Evolutionary conservation across 139 green algal species (phyloP).

Genomic region (Chlamydomonas schloesseri): DNA sequence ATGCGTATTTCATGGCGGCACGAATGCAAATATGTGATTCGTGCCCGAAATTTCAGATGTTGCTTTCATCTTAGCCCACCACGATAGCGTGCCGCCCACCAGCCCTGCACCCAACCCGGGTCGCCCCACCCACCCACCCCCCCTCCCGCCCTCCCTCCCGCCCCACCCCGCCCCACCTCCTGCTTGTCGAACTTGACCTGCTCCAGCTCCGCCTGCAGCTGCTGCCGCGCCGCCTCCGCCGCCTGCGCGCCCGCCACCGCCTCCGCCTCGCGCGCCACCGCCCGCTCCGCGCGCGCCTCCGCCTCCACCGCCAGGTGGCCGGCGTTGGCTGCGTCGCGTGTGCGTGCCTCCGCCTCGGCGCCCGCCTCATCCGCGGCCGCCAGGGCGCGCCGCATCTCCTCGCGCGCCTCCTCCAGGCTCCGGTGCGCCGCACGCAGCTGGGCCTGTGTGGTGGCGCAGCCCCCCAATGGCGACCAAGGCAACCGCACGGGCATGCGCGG

Average conservation of each 20-base stretch:
- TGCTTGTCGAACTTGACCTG: conserved; percentile 40
- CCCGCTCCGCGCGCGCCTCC: conserved; percentile 51
- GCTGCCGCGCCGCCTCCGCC: conserved; percentile 42
- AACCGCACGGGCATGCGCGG: no score
- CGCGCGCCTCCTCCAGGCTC: conserved; percentile 7
- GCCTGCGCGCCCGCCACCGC: conserved; percentile 34
- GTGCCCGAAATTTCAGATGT: no score
- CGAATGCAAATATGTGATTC: neutral
- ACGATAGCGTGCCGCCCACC: no score
- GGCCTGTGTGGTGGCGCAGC: conserved; percentile 7
- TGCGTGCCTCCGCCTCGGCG: conserved; percentile 51
- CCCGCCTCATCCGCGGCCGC: conserved; percentile 41
- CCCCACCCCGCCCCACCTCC: neutral
- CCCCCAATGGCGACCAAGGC: no score
- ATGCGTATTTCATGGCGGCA: no score
- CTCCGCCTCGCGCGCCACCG: conserved; percentile 41
- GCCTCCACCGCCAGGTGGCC: conserved; percentile 55
- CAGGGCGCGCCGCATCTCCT: conserved; percentile 43
- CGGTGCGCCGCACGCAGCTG: conserved; percentile 49
- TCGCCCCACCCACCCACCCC: no score
- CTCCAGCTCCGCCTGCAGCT: conserved; percentile 43
- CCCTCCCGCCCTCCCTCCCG: no score
- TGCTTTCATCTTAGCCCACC: no score
- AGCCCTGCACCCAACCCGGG: no score
- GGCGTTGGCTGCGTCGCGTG: conserved; percentile 41